phyloP scores from a whole-genome alignment of 139 green algal species.

The Gonium pectorale region DNA sequence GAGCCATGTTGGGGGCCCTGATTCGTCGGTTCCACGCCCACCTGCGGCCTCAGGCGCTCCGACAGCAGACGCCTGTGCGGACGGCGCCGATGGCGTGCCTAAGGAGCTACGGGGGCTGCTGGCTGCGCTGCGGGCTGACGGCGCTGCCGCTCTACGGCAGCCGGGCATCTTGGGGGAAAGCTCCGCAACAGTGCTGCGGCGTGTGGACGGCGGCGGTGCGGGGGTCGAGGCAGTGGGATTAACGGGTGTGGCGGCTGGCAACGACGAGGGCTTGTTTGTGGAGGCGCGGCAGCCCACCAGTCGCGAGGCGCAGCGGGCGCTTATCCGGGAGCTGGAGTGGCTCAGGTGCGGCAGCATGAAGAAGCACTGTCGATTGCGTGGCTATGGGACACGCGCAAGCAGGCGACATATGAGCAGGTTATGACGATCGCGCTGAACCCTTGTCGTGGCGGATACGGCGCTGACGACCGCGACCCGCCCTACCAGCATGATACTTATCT shows the following conservation, averaged over 20 bases:
- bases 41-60: too few relatives aligned
- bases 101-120: constrained; percentile 5
- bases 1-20: too few relatives aligned
- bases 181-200: neutral
- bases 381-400: neutral
- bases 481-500: too few relatives aligned
- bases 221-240: neutral
- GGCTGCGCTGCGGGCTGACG: neutral
- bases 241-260: neutral
- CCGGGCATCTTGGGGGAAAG: constrained; percentile 31
- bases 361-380: too few relatives aligned
- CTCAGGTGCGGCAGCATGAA: constrained; percentile 23
- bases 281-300: neutral
- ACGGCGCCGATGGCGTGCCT: neutral
- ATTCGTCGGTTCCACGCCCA: too few relatives aligned
- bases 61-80: neutral
- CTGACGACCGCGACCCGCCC: too few relatives aligned
- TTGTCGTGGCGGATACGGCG: too few relatives aligned
- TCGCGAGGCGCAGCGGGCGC: constrained; percentile 9
- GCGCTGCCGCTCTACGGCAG: neutral
- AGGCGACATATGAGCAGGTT: too few relatives aligned
- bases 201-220: neutral
- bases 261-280: neutral
- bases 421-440: too few relatives aligned
- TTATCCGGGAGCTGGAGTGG: constrained; percentile 13